Evolutionary conservation across 75 land plant genomes (phyloP), one percentile per base, ranked within the genome.

Genomic region (Picea sitchensis): DNA sequence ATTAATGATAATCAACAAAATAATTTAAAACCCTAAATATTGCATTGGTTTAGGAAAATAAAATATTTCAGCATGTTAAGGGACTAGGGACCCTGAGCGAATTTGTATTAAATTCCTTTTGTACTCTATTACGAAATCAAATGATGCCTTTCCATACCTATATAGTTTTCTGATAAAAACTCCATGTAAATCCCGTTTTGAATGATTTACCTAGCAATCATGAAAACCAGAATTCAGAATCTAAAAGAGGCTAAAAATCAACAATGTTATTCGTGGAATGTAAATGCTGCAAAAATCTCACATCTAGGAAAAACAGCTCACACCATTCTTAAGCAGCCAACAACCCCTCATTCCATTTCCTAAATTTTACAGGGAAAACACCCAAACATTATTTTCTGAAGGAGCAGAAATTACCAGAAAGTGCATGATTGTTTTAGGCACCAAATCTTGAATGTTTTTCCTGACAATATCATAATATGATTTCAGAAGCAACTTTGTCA

Each of bases 351-450:
- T 41, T 9, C n/a, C 56, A 44, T 20, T 71, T 71, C 51, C 44
- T 23, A 44, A 71, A 18, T 71, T 71, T 32, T 67, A 5, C 41
- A 9, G 56, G 12, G 11, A 0, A 51, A 9, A 51, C 8, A 9
- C 56, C 56, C n/a, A 51, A 2, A 8, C 56, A 51, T 1, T 51
- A 51, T 51, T 8, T 51, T 51, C 9, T 38, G 36, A 15, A 44
- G 26, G 44, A 71, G 56, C 11, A 51, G 56, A 51, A 51, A 8
- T 18, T 87, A 96, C 99, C 98, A 96, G 79, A 76, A 96, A 96
- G 69, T 96, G 99, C 98, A 96, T 96, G 59, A 96, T 93, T 71
- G 99, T 92, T 82, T 96, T 96, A 23, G 99, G 99, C 30, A 96
- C 94, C 61, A 88, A 90, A 78, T 95, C 99, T 79, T 96, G 89